Conservation (phyloP, 1,284 basidiomycete genomes). For the Pseudozyma thailandica region DNA sequence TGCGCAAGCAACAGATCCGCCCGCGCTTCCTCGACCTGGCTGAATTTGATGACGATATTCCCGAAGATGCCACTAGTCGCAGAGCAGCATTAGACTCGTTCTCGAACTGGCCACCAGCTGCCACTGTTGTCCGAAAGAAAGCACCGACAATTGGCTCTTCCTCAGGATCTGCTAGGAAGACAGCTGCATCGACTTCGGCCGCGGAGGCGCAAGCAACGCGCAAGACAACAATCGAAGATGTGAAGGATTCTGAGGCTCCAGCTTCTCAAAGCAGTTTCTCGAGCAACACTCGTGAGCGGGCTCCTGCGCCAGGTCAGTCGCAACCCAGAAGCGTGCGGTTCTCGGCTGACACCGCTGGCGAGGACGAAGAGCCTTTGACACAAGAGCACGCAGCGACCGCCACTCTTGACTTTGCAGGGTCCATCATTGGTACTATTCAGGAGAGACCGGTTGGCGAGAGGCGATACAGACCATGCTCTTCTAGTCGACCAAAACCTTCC, state of each 20-base stretch:
- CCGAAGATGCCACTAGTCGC: slow-evolving; percentile 12
- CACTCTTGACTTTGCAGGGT: slow-evolving; percentile 16
- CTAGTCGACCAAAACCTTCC: slow-evolving; percentile 14
- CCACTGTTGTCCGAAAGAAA: slow-evolving; percentile 44
- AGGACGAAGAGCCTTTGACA: neutral
- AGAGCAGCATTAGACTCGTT: slow-evolving; percentile 34
- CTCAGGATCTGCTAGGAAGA: slow-evolving; percentile 20
- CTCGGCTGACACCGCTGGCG: neutral
- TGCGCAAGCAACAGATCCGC: slow-evolving; percentile 53
- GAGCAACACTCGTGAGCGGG: too few relatives aligned
- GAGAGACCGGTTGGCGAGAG: slow-evolving; percentile 30
- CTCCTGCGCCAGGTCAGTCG: neutral
- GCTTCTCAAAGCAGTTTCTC: neutral
- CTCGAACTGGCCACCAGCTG: slow-evolving; percentile 58
- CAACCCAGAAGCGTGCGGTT: slow-evolving; percentile 18
- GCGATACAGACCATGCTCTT: slow-evolving; percentile 2
- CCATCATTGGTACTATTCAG: slow-evolving; percentile 40
- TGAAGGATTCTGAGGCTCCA: too few relatives aligned
- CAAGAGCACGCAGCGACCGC: neutral
- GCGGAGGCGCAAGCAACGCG: neutral
- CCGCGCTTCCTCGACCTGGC: slow-evolving; percentile 54
- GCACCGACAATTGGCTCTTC: slow-evolving; percentile 36
- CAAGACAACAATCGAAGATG: slow-evolving; percentile 1
- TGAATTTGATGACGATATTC: slow-evolving; percentile 43
- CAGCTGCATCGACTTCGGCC: neutral